Percentiles rank a stretch among this genome's conserved stretches.
These are phyloP conservation scores for Cladosporium oxysporum DNA, from an alignment of 2,329 filamentous ascomycete species.

Conservation along the genomic window DNA sequence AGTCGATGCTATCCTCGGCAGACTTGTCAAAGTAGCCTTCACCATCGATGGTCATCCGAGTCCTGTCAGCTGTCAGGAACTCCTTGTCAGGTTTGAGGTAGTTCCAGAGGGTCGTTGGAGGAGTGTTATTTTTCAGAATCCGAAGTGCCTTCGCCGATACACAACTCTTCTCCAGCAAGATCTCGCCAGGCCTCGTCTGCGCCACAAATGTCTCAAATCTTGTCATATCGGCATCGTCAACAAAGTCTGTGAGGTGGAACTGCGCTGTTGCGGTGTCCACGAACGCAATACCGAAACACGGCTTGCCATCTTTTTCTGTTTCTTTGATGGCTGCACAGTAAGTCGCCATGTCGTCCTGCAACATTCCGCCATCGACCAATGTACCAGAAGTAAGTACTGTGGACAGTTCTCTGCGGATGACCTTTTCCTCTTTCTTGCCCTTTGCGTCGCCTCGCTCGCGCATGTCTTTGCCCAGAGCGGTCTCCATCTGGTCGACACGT, in stretches of 20 bases:
- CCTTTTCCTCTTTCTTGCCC: constrained; percentile 77
- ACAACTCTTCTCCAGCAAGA: constrained; percentile 78
- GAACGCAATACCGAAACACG: constrained; percentile 88
- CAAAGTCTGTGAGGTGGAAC: constrained; percentile 89
- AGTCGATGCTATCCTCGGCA: constrained; percentile 57
- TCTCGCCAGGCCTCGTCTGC: constrained; percentile 83
- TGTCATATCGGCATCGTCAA: constrained; percentile 89
- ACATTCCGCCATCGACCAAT: constrained; percentile 91
- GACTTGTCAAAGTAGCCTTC: constrained; percentile 73
- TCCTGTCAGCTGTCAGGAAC: constrained; percentile 85
- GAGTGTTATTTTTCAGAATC: constrained; percentile 94
- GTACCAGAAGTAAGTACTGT: constrained; percentile 91
- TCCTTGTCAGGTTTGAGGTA: constrained; percentile 82
- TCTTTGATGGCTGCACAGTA: constrained; percentile 93
- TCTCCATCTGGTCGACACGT: constrained; percentile 94
- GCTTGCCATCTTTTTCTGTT: constrained; percentile 66
- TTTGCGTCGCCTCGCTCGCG: constrained; percentile 78
- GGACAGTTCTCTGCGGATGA: constrained; percentile 87
- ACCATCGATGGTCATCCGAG: constrained; percentile 76
- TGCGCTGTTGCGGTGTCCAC: constrained; percentile 95
- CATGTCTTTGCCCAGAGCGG: constrained; percentile 95
- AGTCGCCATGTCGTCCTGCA: constrained; percentile 96
- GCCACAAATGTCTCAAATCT: constrained; percentile 97
- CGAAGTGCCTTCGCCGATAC: constrained; percentile 86
- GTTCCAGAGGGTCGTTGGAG: constrained; percentile 93